Conservation (phyloP, 768 basidiomycete species). For the Calvatia gigantea region DNA sequence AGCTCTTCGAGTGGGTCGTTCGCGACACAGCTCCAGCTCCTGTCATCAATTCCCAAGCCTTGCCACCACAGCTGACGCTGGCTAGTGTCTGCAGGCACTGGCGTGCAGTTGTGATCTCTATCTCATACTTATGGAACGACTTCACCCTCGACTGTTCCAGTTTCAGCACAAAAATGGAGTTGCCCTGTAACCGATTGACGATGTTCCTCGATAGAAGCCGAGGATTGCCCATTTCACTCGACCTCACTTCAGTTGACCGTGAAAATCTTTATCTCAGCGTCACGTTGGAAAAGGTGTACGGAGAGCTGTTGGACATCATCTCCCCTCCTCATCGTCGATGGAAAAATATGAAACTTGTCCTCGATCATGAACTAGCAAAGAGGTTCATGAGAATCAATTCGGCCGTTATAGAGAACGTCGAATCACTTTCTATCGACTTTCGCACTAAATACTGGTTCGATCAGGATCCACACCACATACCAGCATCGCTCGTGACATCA, state of each 20-base stretch:
- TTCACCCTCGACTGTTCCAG: neutral
- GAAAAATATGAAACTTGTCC: neutral
- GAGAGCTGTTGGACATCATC: neutral
- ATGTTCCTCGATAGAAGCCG: neutral
- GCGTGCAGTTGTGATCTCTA: neutral
- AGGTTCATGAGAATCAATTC: neutral
- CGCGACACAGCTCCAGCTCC: neutral
- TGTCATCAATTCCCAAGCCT: neutral
- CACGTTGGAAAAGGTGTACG: neutral
- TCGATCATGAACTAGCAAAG: neutral
- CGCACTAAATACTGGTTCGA: constrained; percentile 1
- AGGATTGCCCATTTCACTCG: neutral
- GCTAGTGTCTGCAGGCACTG: neutral
- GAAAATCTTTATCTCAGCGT: neutral
- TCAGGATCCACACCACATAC: neutral
- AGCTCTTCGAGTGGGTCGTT: neutral
- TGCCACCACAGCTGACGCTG: neutral
- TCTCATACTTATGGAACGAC: neutral
- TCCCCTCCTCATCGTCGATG: neutral
- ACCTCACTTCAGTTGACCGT: neutral
- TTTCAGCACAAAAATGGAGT: neutral
- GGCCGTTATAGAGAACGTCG: neutral
- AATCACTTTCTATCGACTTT: neutral
- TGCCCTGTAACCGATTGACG: neutral
- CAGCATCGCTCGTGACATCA: neutral